Evolutionary conservation across 2,329 filamentous ascomycete genomes (phyloP).

Genomic region (Coniochaeta pulveracea): DNA sequence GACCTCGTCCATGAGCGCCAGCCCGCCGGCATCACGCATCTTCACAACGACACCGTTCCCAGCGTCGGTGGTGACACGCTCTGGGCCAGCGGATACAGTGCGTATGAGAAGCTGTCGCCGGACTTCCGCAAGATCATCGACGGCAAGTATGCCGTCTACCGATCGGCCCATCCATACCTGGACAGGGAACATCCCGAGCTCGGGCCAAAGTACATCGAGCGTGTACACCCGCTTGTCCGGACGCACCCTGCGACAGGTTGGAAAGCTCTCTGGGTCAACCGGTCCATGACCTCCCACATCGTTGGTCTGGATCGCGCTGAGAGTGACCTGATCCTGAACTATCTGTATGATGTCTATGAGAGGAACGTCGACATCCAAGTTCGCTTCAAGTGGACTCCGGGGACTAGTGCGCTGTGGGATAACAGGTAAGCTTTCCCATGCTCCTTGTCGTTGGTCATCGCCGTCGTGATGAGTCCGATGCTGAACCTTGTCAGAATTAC

Average conservation of each 20-base stretch:
- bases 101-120: conserved; percentile 63
- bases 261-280: conserved; percentile 64
- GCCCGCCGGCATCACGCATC: conserved; percentile 58
- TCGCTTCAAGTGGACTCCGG: conserved; percentile 58
- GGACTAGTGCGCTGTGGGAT: conserved; percentile 60
- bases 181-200: conserved; percentile 49
- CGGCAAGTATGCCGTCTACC: conserved; percentile 52
- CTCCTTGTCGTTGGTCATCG: background rate
- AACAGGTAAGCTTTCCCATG: conserved; percentile 36
- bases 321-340: conserved; percentile 55
- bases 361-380: conserved; percentile 61
- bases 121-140: conserved; percentile 61
- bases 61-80: conserved; percentile 58
- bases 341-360: conserved; percentile 59
- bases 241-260: conserved; percentile 64
- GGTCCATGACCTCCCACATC: conserved; percentile 56
- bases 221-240: conserved; percentile 56
- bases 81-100: conserved; percentile 60
- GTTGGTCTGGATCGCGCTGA: conserved; percentile 59
- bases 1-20: conserved; percentile 63
- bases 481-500: conserved; percentile 40
- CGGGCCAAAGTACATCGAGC: conserved; percentile 56
- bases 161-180: conserved; percentile 55
- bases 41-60: conserved; percentile 59
- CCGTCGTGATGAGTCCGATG: background rate